phyloP scores from a whole-genome alignment of 2,329 filamentous ascomycete species.

The Epicoccum sorghinum region DNA sequence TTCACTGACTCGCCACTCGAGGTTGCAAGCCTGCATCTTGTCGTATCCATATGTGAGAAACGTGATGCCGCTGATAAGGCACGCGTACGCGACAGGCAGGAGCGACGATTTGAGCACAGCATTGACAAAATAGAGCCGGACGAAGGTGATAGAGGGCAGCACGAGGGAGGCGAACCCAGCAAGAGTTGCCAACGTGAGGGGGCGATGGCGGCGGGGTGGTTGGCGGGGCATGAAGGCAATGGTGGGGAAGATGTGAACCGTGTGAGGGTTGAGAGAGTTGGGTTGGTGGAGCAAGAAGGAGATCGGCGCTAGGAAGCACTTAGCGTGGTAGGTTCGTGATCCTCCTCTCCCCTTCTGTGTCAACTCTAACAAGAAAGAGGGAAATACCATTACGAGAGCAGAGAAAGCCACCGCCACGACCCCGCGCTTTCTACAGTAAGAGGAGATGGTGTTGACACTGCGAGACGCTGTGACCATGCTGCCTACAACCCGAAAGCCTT shows the following conservation, averaged over 20 bases:
- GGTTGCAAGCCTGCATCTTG: conserved; percentile 42
- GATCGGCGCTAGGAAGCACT: background rate
- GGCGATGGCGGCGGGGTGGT: conserved; percentile 28
- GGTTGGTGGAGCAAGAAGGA: background rate
- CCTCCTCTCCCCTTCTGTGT: background rate
- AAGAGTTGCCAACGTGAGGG: conserved; percentile 33
- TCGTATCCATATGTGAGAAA: conserved; percentile 45
- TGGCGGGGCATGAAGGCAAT: conserved; percentile 16
- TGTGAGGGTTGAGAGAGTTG: background rate
- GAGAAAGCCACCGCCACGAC: too few relatives aligned
- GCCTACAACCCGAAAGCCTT: too few relatives aligned
- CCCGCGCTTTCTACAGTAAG: too few relatives aligned
- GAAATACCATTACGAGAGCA: too few relatives aligned
- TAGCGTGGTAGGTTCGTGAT: background rate
- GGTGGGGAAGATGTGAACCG: background rate
- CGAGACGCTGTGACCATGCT: too few relatives aligned
- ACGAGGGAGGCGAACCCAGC: conserved; percentile 50
- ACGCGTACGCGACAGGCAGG: conserved; percentile 24
- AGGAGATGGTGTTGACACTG: too few relatives aligned
- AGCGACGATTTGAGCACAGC: conserved; percentile 18
- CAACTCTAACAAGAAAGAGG: too few relatives aligned
- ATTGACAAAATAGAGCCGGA: conserved; percentile 37
- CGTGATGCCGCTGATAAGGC: conserved; percentile 28
- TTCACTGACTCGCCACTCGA: conserved; percentile 42
- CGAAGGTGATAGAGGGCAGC: conserved; percentile 61